These are phyloP conservation scores for Spergularia azorica DNA, from an alignment of 179 eudicot genomes.

Conservation along the genomic window DNA sequence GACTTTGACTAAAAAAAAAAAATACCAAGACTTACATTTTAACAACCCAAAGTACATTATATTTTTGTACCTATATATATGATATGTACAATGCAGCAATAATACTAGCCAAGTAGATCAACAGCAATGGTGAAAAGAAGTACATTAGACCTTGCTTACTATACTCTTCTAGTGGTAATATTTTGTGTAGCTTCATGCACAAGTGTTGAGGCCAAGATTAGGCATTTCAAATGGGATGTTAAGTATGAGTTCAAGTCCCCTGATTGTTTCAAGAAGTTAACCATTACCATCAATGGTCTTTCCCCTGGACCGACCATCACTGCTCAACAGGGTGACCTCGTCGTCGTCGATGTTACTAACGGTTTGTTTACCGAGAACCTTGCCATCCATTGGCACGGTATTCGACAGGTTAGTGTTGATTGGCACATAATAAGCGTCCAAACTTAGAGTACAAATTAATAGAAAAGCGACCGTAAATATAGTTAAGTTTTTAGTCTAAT, in stretches of 20 bases:
- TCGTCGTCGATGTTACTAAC: slow-evolving; percentile 75
- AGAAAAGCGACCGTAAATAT: too few species aligned
- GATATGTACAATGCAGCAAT: too few species aligned
- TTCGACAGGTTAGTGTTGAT: slow-evolving; percentile 49
- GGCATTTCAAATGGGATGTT: slow-evolving; percentile 63
- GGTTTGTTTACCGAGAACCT: slow-evolving; percentile 56
- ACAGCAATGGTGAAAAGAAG: too few species aligned
- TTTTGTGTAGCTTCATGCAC: neutral
- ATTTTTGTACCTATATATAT: too few species aligned
- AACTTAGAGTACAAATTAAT: neutral
- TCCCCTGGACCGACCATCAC: slow-evolving; percentile 73
- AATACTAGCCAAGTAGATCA: too few species aligned
- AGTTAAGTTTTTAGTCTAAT: too few species aligned
- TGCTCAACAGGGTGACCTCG: slow-evolving; percentile 66
- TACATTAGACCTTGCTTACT: neutral
- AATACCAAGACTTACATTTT: too few species aligned
- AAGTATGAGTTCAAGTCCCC: slow-evolving; percentile 72
- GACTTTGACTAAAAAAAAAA: too few species aligned
- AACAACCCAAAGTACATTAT: too few species aligned
- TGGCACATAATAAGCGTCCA: neutral
- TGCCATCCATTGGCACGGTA: slow-evolving; percentile 89
- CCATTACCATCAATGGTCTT: slow-evolving; percentile 62
- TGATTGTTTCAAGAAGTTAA: slow-evolving; percentile 65
- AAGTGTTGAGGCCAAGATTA: slow-evolving; percentile 42
- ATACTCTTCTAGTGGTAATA: slow-evolving; percentile 2